Evolutionary conservation across 345 rosid species (phyloP), one percentile per base, ranked within the genome.

Genomic region (Cardiospermum halicacabum): DNA sequence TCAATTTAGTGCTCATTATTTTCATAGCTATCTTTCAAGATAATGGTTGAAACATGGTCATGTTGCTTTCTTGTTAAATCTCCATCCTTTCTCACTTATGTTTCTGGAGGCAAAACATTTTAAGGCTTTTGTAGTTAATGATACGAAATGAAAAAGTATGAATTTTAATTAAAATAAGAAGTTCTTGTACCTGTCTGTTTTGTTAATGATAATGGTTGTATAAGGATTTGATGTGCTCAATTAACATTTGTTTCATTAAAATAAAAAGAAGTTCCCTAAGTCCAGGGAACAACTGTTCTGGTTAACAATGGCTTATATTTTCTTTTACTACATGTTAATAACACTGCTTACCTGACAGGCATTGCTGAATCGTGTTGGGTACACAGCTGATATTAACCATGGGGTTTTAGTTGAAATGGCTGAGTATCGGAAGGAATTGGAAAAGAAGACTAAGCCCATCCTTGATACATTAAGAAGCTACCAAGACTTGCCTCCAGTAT

Each of bases 401-500:
- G 84, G 89, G 49, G 80, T 88, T 42, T 71, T 94, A 67, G 96
- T 88, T 62, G 96, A 88, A 67, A 88, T 85, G 97, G 89, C 83
- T 21, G 92, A 89, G 71, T 94, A 94, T 75, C 76, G 85, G 39
- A 88, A 87, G 72, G 97, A 94, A 37, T 51, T 94, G 72, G 96
- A 88, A 72, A 94, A 81, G 81, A 85, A 82, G 82, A 94, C 99
- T 2, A 91, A 88, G 58, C 99, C 97, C 30, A 90, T 94, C 53
- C 68, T 86, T 36, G 97, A 91, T 73, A 91, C 96, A 50, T 70
- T 93, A 73, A 82, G 96, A 75, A 90, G 96, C 80, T 93, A 93
- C 83, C 96, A 93, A 70, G 99, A 93, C 77, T 80, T 93, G 69
- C 97, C 97, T 22, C 97, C 97, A 72, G 97, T 93, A 85, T 75